Conservation (phyloP, 768 basidiomycete species). For the Leccinum boreale region DNA sequence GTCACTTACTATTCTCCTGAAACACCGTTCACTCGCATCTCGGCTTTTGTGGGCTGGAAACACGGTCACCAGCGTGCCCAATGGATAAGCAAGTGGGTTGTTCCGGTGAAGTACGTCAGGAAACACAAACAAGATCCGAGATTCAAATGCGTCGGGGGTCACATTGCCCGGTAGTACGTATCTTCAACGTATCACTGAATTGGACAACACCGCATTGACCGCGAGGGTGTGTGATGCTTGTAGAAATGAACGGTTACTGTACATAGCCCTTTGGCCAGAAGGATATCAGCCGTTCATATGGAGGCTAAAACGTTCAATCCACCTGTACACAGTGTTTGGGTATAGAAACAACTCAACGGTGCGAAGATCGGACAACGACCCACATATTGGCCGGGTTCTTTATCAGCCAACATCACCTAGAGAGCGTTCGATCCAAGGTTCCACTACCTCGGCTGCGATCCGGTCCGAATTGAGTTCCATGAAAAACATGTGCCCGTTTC, state of each 20-base stretch:
- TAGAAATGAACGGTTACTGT: not conserved
- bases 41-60: not conserved
- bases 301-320: not conserved
- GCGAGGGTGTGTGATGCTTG: not conserved
- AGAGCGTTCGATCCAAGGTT: constrained; percentile 36
- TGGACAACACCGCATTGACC: not conserved
- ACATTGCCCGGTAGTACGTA: not conserved
- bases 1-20: not conserved
- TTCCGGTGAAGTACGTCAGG: not conserved
- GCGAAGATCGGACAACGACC: not conserved
- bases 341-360: not conserved
- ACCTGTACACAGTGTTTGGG: not conserved
- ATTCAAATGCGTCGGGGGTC: not conserved
- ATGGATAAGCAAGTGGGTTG: not conserved
- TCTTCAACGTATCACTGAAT: not conserved
- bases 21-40: not conserved
- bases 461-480: constrained; percentile 49
- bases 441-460: constrained; percentile 40
- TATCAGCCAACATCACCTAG: constrained; percentile 3
- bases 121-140: not conserved
- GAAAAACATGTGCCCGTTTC: constrained; percentile 57
- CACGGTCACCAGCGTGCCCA: not conserved
- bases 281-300: not conserved
- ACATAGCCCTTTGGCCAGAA: not conserved
- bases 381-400: not conserved